Percentiles rank a stretch among this genome's conserved stretches.
Conservation (phyloP, 371 early-diverging fungal genomes). For the Mucor racemosus region DNA sequence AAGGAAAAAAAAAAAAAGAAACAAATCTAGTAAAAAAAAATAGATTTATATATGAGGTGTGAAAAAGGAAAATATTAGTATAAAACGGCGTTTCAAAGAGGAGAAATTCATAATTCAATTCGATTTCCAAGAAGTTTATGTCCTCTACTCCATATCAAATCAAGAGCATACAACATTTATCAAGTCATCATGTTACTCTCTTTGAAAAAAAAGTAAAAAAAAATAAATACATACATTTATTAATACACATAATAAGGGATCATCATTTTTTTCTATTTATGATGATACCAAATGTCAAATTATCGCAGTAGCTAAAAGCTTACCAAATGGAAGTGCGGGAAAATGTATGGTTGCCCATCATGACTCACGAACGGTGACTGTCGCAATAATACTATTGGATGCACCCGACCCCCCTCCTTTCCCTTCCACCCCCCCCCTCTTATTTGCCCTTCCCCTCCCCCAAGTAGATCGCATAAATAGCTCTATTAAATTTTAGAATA, state of each 20-base stretch:
- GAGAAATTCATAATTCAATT: background rate
- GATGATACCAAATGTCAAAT: constrained; percentile 5
- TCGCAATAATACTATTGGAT: background rate
- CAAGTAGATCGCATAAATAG: constrained; percentile 5
- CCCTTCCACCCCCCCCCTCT: background rate
- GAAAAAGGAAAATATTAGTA: background rate
- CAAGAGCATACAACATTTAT: too few species aligned
- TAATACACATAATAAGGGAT: background rate
- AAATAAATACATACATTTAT: too few species aligned
- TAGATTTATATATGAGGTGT: background rate
- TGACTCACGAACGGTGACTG: constrained; percentile 10
- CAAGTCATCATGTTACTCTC: too few species aligned
- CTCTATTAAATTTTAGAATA: background rate
- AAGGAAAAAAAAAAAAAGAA: constrained; percentile 5
- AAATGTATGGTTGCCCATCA: constrained; percentile 12
- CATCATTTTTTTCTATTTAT: background rate
- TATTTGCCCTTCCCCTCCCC: background rate
- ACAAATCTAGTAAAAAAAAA: background rate
- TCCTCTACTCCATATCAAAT: background rate
- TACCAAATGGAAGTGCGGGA: background rate
- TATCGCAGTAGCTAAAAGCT: background rate
- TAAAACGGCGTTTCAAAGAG: background rate
- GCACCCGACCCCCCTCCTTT: background rate
- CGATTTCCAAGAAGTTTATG: background rate
- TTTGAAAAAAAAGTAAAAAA: too few species aligned